Percentiles rank a stretch among this genome's conserved stretches.
Conservation (phyloP, 2,329 filamentous ascomycete genomes). For the Cytospora leucostoma region DNA sequence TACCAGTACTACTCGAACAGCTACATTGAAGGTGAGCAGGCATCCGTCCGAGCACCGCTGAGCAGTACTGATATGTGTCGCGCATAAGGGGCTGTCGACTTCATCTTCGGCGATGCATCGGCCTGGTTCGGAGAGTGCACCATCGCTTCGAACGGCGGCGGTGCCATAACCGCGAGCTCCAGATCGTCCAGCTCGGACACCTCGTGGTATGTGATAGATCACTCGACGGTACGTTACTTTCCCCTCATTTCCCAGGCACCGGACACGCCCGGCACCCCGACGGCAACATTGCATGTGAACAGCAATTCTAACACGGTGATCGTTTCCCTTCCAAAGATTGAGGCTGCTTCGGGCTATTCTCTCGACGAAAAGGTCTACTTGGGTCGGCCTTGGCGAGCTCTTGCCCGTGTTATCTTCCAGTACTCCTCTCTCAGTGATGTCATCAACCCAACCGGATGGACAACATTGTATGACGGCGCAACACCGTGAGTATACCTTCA, state of each 20-base stretch:
- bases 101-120: constrained; percentile 38
- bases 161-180: constrained; percentile 38
- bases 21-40: constrained; percentile 20
- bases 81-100: constrained; percentile 37
- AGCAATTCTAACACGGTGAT: constrained; percentile 8
- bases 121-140: constrained; percentile 36
- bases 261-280: not conserved
- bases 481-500: constrained; percentile 30
- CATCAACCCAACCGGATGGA: constrained; percentile 38
- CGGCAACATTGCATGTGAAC: constrained; percentile 19
- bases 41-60: not conserved
- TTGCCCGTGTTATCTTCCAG: constrained; percentile 40
- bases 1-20: constrained; percentile 33
- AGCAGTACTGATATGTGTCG: constrained; percentile 35
- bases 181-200: constrained; percentile 32
- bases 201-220: constrained; percentile 37
- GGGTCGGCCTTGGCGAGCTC: constrained; percentile 38
- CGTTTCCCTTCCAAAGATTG: constrained; percentile 24
- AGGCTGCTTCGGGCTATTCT: constrained; percentile 1
- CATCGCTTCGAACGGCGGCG: constrained; percentile 37
- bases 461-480: constrained; percentile 35
- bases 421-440: constrained; percentile 34
- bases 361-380: constrained; percentile 35
- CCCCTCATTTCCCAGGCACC: not conserved
- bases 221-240: constrained; percentile 29